Percentiles rank a stretch among this genome's conserved stretches.
These are phyloP conservation scores for Purpureocillium lavendulum DNA, from an alignment of 2,329 filamentous ascomycete species.

Conservation along the genomic window DNA sequence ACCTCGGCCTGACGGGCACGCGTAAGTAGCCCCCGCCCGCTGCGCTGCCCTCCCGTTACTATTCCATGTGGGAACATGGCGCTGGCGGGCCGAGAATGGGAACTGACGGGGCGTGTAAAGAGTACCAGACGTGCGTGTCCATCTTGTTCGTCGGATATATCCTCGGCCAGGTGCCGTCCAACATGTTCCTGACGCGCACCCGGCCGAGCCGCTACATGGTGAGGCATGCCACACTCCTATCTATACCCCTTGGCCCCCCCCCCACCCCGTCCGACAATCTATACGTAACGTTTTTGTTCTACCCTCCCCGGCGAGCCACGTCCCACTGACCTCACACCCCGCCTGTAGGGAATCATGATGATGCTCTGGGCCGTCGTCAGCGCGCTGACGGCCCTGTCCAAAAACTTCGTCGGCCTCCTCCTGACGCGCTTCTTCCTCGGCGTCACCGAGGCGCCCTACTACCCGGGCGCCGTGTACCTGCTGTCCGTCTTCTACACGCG, in stretches of 20 bases:
- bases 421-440: conserved; percentile 31
- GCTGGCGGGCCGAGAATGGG: too few relatives aligned
- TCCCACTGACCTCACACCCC: too few relatives aligned
- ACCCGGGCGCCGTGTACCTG: conserved; percentile 26
- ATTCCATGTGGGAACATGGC: too few relatives aligned
- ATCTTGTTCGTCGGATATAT: conserved; percentile 28
- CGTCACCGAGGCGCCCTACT: conserved; percentile 31
- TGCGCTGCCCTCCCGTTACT: too few relatives aligned
- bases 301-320: too few relatives aligned
- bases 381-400: conserved; percentile 30
- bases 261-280: too few relatives aligned
- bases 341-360: conserved; percentile 16
- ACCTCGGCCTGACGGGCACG: conserved; percentile 13
- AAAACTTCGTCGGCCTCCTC: conserved; percentile 32
- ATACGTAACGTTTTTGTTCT: too few relatives aligned
- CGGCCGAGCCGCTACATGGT: conserved; percentile 34
- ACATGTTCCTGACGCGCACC: conserved; percentile 29
- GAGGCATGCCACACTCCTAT: too few relatives aligned
- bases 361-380: conserved; percentile 30
- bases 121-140: conserved; percentile 16
- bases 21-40: conserved; percentile 14
- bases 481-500: conserved; percentile 47
- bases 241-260: too few relatives aligned
- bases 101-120: too few relatives aligned
- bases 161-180: conserved; percentile 24